Conservation (phyloP, 2,329 filamentous ascomycete species). For the Bipolaris sorokiniana region DNA sequence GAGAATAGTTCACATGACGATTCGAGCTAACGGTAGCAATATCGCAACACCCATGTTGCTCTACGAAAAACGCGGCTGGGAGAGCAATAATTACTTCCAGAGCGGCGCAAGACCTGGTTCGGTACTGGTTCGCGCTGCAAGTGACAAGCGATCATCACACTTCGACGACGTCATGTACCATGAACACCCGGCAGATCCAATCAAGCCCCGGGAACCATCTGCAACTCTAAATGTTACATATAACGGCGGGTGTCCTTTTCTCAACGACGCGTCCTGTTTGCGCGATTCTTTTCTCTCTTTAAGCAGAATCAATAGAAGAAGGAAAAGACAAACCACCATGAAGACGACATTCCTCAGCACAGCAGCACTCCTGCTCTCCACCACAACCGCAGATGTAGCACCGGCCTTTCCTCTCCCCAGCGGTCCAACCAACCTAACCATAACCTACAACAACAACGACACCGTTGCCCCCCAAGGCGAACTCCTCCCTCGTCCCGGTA, state of each 20-base stretch:
- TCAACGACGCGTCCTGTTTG: too few relatives aligned
- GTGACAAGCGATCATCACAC: background rate
- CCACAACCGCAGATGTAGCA: conserved; percentile 30
- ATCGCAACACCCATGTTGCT: background rate
- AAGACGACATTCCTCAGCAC: conserved; percentile 15
- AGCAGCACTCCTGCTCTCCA: conserved; percentile 22
- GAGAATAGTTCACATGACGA: background rate
- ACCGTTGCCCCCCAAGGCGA: conserved; percentile 43
- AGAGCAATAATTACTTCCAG: background rate
- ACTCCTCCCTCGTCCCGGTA: conserved; percentile 40
- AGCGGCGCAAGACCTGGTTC: background rate
- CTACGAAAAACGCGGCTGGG: background rate
- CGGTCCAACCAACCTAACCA: conserved; percentile 20
- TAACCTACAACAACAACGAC: conserved; percentile 40
- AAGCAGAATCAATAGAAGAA: background rate
- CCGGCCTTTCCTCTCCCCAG: conserved; percentile 39
- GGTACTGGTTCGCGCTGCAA: background rate
- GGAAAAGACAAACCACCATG: conserved; percentile 15
- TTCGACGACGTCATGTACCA: background rate
- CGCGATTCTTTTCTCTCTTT: background rate
- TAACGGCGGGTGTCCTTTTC: background rate
- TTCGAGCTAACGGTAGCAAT: background rate
- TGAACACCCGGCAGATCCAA: background rate
- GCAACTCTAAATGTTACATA: background rate
- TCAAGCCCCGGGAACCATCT: background rate